Evolutionary conservation across 306 rosid species (phyloP).

Genomic region (Cucurbita pepo): DNA sequence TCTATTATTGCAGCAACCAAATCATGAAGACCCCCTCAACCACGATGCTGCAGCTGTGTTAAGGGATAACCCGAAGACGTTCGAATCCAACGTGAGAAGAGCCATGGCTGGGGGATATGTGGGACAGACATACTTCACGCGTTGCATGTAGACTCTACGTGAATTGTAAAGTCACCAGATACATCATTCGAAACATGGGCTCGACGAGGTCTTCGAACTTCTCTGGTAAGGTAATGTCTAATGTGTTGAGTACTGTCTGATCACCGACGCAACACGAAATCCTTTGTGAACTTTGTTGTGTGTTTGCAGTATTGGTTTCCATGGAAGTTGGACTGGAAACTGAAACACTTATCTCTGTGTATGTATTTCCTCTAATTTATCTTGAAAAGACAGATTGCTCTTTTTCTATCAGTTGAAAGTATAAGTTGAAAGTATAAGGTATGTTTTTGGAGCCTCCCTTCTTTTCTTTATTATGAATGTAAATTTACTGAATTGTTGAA

Average conservation of each 20-base stretch:
- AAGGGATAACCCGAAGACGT: slow-evolving; percentile 37
- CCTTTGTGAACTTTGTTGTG: slow-evolving; percentile 9
- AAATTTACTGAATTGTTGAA: background rate
- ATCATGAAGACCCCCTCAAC: slow-evolving; percentile 39
- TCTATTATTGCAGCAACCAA: slow-evolving; percentile 25
- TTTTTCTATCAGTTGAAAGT: background rate
- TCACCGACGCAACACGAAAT: background rate
- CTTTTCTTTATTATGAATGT: slow-evolving; percentile 1
- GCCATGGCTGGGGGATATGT: slow-evolving; percentile 53
- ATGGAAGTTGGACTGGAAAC: slow-evolving; percentile 6
- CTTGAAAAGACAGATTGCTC: background rate
- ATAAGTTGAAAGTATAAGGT: background rate
- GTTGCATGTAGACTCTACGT: slow-evolving; percentile 22
- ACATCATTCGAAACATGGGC: background rate
- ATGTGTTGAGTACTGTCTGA: background rate
- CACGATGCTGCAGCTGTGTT: slow-evolving; percentile 43
- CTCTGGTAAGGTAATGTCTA: background rate
- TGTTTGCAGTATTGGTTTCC: slow-evolving; percentile 17
- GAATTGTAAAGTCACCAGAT: background rate
- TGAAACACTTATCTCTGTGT: background rate
- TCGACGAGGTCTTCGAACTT: background rate
- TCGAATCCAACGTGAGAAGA: slow-evolving; percentile 40
- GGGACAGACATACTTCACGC: slow-evolving; percentile 33
- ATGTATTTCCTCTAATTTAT: slow-evolving; percentile 4
- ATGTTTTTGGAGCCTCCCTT: background rate